Evolutionary conservation across 2,329 filamentous ascomycete genomes (phyloP).

Genomic region (Emergomyces orientalis): DNA sequence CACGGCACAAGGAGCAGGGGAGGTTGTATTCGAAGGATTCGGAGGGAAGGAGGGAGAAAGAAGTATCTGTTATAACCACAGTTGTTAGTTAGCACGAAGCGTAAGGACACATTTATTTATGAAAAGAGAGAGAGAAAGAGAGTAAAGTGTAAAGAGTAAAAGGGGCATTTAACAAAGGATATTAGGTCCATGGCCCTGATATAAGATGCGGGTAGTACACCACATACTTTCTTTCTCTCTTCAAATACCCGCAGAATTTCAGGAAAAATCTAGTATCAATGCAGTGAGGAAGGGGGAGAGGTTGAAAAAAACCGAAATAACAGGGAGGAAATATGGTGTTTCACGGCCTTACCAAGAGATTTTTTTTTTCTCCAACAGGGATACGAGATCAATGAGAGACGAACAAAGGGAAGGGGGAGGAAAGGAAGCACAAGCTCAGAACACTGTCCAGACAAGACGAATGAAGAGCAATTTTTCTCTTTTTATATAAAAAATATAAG

Average conservation of each 20-base stretch:
- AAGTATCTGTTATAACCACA: slow-evolving; percentile 4
- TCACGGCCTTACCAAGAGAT: slow-evolving; percentile 4
- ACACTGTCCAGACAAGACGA: neutral
- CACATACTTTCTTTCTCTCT: neutral
- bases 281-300: neutral
- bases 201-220: neutral
- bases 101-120: neutral
- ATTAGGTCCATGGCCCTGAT: no score
- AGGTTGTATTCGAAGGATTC: slow-evolving; percentile 9
- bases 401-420: neutral
- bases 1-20: slow-evolving; percentile 14
- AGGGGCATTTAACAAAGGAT: no score
- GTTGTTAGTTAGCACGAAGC: neutral
- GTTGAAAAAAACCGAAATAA: neutral
- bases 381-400: neutral
- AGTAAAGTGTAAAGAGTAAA: no score
- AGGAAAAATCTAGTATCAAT: neutral
- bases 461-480: neutral
- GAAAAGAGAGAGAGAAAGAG: neutral
- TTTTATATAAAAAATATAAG: neutral
- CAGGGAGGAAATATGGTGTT: slow-evolving; percentile 11
- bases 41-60: slow-evolving; percentile 11
- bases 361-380: neutral
- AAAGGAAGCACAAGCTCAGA: neutral
- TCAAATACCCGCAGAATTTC: neutral